Evolutionary conservation across 257 asterid species (phyloP), one percentile per base, ranked within the genome.

Genomic region (Capsicum baccatum): DNA sequence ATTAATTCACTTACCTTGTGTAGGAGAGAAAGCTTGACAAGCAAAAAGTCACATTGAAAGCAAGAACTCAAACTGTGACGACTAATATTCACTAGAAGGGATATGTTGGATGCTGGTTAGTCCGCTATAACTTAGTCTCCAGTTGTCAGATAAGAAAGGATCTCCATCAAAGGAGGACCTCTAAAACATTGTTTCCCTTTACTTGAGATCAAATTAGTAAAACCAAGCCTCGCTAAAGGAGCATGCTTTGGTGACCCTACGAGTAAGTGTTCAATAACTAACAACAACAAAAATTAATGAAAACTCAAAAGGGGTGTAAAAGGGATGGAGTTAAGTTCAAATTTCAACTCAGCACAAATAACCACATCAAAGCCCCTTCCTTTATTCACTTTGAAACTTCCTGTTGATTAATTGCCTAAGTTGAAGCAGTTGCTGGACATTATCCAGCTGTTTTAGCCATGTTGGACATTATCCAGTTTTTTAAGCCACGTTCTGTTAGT

Each of bases 321-420:
- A 35, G 35, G 15, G n/a, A 56, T 56, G 0, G 62, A n/a, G 3
- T 59, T 6, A 59, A 59, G 66, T 59, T 59, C 66, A 59, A 59
- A 6, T 39, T 16, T 69, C 9, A 69, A 39, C 33, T 69, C 15
- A 39, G 0, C 16, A 69, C 55, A 39, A 69, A 5, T 69, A 69
- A 69, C 15, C 33, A 69, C 15, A 42, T 16, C 15, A 69, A 69
- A 69, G 54, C 33, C 7, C 55, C 55, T 39, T 69, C 42, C 55
- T 69, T 69, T 39, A 69, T 69, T 39, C 79, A 39, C 55, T 69
- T 39, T 69, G 54, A 54, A 69, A 69, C 79, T 39, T 19, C 79
- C 79, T 42, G 47, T 26, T 26, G 33, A 26, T 26, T 26, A 26
- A 26, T 26, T 26, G 33, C 33, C 33, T 26, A 26, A 26, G 33